Evolutionary conservation across 2,329 filamentous ascomycete genomes (phyloP), one percentile per base, ranked within the genome.

Genomic region (Diaporthe sp.): DNA sequence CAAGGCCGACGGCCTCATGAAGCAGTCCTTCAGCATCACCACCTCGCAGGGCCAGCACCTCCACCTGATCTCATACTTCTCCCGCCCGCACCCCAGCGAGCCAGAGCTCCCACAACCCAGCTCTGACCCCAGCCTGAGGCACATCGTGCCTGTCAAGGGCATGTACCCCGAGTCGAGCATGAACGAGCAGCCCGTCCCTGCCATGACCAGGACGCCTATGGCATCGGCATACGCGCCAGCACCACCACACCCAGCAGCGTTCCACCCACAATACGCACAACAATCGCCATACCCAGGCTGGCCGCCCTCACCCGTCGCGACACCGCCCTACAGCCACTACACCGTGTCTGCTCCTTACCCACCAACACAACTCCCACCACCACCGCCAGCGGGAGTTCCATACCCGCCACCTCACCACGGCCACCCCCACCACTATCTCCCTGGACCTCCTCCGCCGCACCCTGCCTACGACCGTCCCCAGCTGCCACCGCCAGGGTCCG

Each of bases 1-100:
- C 85, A 99, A 98, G 88, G 94, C 93, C 13, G 97, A 99, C 80
- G 97, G 97, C 0, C 89, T 99, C 5, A 98, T 98, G 95, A 99
- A 99, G 89, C 97, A 99, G 85, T 98, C 97, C 0, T 99, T 98
- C 88, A 98, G 96, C 85, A 98, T 99, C 85, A 98, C 96, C 30
- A 98, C 97, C 1, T 95, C 94, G 1, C 92, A 89, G 50, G 80
- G 95, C 77, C 95, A 98, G 80, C 97, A 98, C 82, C 91, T 99
- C 2, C 97, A 99, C 85, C 90, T 99, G 69, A 99, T 99, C 85
- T 98, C 96, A 79, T 99, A 99, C 86, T 98, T 96, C 84, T 94
- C 95, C 4, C 91, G 96, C 72, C 94, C 94, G 37, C 92, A 94
- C 74, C 91, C 94, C 4, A 91, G 91, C 44, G 89, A 92, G 37